Percentiles rank a stretch among this genome's conserved stretches.
Evolutionary conservation across 2,329 filamentous ascomycete species (phyloP).

Genomic region (Thelonectria discophora): DNA sequence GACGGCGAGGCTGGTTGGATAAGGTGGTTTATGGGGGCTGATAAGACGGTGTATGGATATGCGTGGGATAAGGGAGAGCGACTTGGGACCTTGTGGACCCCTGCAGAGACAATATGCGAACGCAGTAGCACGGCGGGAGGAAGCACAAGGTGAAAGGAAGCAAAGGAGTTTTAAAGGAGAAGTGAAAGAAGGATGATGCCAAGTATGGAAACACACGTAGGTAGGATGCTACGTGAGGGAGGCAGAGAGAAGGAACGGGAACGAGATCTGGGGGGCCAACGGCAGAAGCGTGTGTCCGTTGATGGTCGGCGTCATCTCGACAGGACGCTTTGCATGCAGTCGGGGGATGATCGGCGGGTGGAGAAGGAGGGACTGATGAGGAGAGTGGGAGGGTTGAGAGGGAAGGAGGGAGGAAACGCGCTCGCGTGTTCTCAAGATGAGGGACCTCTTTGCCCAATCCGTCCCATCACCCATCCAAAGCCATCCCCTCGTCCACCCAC

Average conservation of each 20-base stretch:
- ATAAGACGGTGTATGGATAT: conserved; percentile 39
- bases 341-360: conserved; percentile 28
- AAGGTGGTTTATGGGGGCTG: conserved; percentile 25
- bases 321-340: conserved; percentile 9
- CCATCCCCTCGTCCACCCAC: conserved; percentile 12
- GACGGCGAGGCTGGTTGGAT: conserved; percentile 33
- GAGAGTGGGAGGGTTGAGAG: not conserved
- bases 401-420: not conserved
- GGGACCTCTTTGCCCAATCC: not conserved
- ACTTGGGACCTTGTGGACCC: conserved; percentile 31
- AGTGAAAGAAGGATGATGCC: not conserved
- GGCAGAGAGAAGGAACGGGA: conserved; percentile 24
- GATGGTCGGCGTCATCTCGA: conserved; percentile 27
- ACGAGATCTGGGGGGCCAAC: conserved; percentile 22
- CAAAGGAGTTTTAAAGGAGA: not conserved
- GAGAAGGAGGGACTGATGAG: not conserved
- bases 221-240: conserved; percentile 24
- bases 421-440: conserved; percentile 24
- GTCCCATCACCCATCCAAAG: not conserved
- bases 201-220: conserved; percentile 13
- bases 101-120: conserved; percentile 28
- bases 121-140: conserved; percentile 1
- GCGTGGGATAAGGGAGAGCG: conserved; percentile 8
- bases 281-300: conserved; percentile 14
- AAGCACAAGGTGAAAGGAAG: conserved; percentile 7